phyloP scores from a whole-genome alignment of 164 flowering plant species.

The Tetrastigma voinierianum region DNA sequence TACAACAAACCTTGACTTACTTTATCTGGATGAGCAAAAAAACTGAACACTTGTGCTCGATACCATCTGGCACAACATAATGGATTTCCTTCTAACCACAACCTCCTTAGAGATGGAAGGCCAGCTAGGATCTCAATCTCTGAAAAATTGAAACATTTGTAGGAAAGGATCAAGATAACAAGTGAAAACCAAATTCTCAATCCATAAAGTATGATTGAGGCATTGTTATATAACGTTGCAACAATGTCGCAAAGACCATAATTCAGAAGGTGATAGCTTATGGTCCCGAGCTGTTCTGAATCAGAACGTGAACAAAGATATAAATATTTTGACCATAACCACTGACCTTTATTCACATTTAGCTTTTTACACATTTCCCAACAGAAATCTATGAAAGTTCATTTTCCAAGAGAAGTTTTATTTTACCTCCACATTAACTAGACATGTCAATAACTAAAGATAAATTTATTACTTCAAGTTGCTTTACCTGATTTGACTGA shows the following conservation, averaged over 20 bases:
- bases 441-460: no score
- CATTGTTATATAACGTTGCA: no score
- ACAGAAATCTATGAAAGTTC: not conserved
- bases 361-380: not conserved
- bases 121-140: slow-evolving; percentile 74
- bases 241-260: no score
- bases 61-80: slow-evolving; percentile 89
- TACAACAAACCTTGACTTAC: slow-evolving; percentile 41
- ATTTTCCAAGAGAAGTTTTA: not conserved
- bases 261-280: no score
- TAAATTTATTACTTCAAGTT: no score
- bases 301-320: not conserved
- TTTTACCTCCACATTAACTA: no score
- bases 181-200: slow-evolving; percentile 86
- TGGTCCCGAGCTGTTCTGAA: slow-evolving; percentile 18
- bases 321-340: not conserved
- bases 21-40: slow-evolving; percentile 53
- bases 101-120: slow-evolving; percentile 55
- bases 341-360: not conserved
- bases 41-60: slow-evolving; percentile 80
- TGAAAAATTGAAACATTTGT: slow-evolving; percentile 80
- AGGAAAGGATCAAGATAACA: slow-evolving; percentile 94
- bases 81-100: slow-evolving; percentile 99
- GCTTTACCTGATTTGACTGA: not conserved
- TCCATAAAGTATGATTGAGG: no score